Evolutionary conservation across 139 green algal genomes (phyloP), one percentile per base, ranked within the genome.

Genomic region (Chlorella sp.): DNA sequence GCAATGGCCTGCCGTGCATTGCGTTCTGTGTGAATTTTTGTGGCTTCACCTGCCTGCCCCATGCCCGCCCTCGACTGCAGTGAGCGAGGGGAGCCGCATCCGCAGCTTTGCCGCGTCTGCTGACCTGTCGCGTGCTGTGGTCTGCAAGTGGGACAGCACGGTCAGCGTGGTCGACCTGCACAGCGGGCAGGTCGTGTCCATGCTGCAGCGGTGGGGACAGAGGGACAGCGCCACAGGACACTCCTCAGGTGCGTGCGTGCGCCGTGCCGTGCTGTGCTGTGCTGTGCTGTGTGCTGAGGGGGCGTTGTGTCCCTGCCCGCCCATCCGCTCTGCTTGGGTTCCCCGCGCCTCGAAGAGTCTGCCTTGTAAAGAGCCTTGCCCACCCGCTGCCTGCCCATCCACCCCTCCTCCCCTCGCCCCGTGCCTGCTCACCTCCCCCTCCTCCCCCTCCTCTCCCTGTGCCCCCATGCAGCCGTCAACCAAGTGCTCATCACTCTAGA

Each of bases 81-180:
- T 66, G 14, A 86, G 95, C 78, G 91, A 91, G 39, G 96, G 96
- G 79, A 94, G 88, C 66, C 92, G 96, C 36, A 76, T 96, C 19
- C 93, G 93, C 81, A 92, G 86, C 66, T 95, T 97, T 75, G 93
- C 95, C 4, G 93, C 93, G 19, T 95, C 91, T 14, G 78, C 73
- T 19, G 87, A 94, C 68, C 92, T 93, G 28, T 30, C 61, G 18
- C 42, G 68, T 1, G 92, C 89, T 1, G 91, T 94, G 14, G 75
- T 94, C 18, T 93, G 93, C 80, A 90, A 95, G 32, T 96, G 91
- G 81, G 96, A 98, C 93, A 94, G 88, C 79, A 97, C 91, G 1
- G 91, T 97, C 14, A 89, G 86, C 0, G 89, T 98, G 3, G 97
- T 92, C 88, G 93, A 97, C 88, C 81, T 97, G 85, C 66, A 36